These are phyloP conservation scores for Eurotiales sp. DNA, from an alignment of 2,329 filamentous ascomycete species.

Conservation along the genomic window DNA sequence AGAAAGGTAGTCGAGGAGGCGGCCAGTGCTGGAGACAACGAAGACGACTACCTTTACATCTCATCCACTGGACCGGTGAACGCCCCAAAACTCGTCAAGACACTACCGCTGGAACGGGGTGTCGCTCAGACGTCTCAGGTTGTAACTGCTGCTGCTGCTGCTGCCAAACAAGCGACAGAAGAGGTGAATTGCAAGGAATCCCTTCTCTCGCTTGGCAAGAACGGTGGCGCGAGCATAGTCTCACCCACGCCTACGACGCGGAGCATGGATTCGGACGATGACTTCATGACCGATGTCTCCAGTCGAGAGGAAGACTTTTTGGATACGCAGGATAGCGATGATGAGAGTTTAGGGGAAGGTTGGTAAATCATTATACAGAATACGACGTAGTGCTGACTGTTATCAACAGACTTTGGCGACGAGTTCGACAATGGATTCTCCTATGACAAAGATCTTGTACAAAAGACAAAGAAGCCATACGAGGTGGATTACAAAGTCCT, in stretches of 20 bases:
- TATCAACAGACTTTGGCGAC: constrained; percentile 51
- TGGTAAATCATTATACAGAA: not conserved
- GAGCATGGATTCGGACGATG: constrained; percentile 92
- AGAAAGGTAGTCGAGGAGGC: constrained; percentile 51
- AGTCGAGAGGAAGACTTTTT: constrained; percentile 66
- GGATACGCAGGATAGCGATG: constrained; percentile 67
- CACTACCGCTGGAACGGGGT: constrained; percentile 22
- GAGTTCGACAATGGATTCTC: constrained; percentile 60
- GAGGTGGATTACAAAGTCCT: constrained; percentile 83
- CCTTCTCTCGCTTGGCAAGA: constrained; percentile 19
- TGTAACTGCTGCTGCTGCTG: too few species aligned
- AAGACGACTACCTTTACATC: constrained; percentile 28
- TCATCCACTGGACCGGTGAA: constrained; percentile 16
- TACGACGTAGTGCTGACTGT: not conserved
- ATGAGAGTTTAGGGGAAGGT: constrained; percentile 51
- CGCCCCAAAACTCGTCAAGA: constrained; percentile 21
- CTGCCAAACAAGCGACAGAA: constrained; percentile 10
- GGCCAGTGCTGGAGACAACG: constrained; percentile 22
- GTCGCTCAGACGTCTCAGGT: too few species aligned
- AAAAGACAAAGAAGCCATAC: constrained; percentile 69
- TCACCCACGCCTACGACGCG: constrained; percentile 42
- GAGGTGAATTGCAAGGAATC: not conserved
- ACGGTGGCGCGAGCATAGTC: constrained; percentile 34
- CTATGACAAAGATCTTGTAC: constrained; percentile 67
- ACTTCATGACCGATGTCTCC: constrained; percentile 80